Percentiles rank a stretch among this genome's conserved stretches.
Evolutionary conservation across 1,139 yeast genomes (phyloP).

Genomic region (Yamadazyma friedrichii): DNA sequence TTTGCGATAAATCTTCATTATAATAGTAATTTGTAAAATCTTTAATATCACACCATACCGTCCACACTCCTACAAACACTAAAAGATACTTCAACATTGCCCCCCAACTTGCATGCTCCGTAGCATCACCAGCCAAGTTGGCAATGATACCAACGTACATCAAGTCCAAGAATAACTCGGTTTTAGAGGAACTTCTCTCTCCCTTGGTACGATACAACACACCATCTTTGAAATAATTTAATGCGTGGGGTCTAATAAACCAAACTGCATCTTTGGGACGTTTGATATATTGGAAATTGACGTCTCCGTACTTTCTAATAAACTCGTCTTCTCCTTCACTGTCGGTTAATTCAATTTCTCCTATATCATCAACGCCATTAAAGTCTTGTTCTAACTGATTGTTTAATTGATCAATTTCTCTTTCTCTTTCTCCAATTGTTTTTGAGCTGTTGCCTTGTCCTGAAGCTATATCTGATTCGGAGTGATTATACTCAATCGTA

Average conservation of each 20-base stretch:
- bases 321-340: conserved; percentile 47
- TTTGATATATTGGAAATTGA: conserved; percentile 47
- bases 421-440: not conserved
- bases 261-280: conserved; percentile 43
- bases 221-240: conserved; percentile 61
- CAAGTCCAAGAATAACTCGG: conserved; percentile 62
- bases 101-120: conserved; percentile 49
- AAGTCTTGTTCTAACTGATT: not conserved
- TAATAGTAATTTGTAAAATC: conserved; percentile 66
- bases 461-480: too few species aligned
- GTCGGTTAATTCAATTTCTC: conserved; percentile 23
- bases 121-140: conserved; percentile 55
- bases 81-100: conserved; percentile 50
- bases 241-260: conserved; percentile 57
- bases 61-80: conserved; percentile 59
- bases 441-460: too few species aligned
- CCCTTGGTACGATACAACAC: conserved; percentile 54
- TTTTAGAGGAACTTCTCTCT: conserved; percentile 51
- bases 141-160: conserved; percentile 66
- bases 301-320: conserved; percentile 49
- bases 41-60: conserved; percentile 63
- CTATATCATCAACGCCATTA: conserved; percentile 8
- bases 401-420: not conserved
- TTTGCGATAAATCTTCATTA: conserved; percentile 60
- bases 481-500: too few species aligned